Conservation (phyloP, 768 basidiomycete species). For the Leccinum longicurvipes region DNA sequence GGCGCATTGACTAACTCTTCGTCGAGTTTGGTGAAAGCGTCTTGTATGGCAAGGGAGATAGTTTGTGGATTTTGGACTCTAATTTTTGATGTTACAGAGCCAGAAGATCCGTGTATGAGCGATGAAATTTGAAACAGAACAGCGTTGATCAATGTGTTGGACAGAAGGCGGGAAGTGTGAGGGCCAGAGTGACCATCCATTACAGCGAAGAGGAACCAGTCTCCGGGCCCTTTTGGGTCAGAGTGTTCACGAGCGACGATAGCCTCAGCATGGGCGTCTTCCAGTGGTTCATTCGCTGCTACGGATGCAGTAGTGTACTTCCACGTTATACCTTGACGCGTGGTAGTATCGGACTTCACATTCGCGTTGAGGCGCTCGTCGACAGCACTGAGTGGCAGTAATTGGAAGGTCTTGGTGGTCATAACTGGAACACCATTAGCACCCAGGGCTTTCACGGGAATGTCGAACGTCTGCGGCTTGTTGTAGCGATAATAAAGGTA, state of each 20-base stretch:
- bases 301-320: conserved; percentile 76
- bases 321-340: conserved; percentile 62
- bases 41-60: conserved; percentile 64
- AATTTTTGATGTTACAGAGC: conserved; percentile 36
- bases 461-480: conserved; percentile 53
- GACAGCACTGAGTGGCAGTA: conserved; percentile 53
- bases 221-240: conserved; percentile 60
- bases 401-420: conserved; percentile 48
- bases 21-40: conserved; percentile 82
- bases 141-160: conserved; percentile 79
- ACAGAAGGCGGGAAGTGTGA: conserved; percentile 81
- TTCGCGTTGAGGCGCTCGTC: conserved; percentile 58
- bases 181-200: conserved; percentile 90
- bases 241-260: conserved; percentile 61
- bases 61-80: conserved; percentile 45
- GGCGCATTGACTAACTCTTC: conserved; percentile 79
- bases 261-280: conserved; percentile 78
- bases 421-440: conserved; percentile 60
- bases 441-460: conserved; percentile 50
- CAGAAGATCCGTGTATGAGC: conserved; percentile 38
- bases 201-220: conserved; percentile 80
- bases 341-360: conserved; percentile 43
- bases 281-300: conserved; percentile 86
- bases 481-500: conserved; percentile 55
- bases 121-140: conserved; percentile 72